Percentiles rank a stretch among this genome's conserved stretches.
phyloP scores from a whole-genome alignment of 169 alveolate genomes.

The Eimeria zaria region DNA sequence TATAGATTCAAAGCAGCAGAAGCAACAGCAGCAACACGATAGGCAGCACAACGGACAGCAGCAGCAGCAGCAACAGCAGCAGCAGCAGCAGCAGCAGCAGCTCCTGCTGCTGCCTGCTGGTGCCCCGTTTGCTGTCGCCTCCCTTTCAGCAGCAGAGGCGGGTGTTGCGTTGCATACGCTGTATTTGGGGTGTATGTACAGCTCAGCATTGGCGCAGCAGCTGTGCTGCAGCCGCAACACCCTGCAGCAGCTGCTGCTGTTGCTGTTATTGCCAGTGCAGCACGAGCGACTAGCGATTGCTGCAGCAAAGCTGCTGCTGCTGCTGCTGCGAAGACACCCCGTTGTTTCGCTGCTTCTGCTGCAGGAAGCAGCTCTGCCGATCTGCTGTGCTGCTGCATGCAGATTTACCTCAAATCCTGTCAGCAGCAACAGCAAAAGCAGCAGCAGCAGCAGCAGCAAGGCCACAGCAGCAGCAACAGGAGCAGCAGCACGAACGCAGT shows the following conservation, averaged over 20 bases:
- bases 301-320: conserved; percentile 58
- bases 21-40: background rate
- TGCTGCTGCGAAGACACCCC: conserved; percentile 61
- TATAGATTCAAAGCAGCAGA: no score
- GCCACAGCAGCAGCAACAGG: conserved; percentile 18
- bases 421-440: conserved; percentile 25
- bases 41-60: no score
- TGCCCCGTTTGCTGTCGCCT: background rate
- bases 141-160: background rate
- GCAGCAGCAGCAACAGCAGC: conserved; percentile 13
- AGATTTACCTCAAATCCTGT: background rate
- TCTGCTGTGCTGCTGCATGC: conserved; percentile 69
- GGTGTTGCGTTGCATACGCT: background rate
- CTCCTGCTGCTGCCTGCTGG: conserved; percentile 35
- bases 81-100: conserved; percentile 38
- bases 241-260: conserved; percentile 75
- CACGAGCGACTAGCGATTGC: conserved; percentile 31
- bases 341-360: conserved; percentile 30
- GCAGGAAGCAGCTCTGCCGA: conserved; percentile 56
- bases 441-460: background rate
- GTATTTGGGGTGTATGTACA: conserved; percentile 50
- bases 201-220: conserved; percentile 35
- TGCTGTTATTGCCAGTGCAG: conserved; percentile 14
- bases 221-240: conserved; percentile 54
- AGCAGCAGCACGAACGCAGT: background rate